Percentiles rank a stretch among this genome's conserved stretches.
These are phyloP conservation scores for Hyphodiscus sp. DNA, from an alignment of 2,329 filamentous ascomycete species.

Conservation along the genomic window DNA sequence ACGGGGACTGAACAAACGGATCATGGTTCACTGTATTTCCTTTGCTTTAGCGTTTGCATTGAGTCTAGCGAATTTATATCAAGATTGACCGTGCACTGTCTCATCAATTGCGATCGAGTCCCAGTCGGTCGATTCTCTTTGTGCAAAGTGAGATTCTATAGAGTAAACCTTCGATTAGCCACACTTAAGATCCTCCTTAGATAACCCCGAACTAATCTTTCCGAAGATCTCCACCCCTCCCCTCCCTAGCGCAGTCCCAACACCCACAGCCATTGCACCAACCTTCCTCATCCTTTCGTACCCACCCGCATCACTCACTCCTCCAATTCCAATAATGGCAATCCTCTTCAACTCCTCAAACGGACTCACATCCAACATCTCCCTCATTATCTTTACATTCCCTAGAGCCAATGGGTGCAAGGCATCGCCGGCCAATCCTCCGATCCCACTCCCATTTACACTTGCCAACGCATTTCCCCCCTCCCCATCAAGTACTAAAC, in stretches of 20 bases:
- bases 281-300: conserved; percentile 59
- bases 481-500: conserved; percentile 46
- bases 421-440: conserved; percentile 65
- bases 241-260: conserved; percentile 63
- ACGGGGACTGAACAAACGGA: conserved; percentile 17
- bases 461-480: conserved; percentile 39
- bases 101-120: background rate
- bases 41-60: conserved; percentile 28
- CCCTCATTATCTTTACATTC: conserved; percentile 64
- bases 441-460: conserved; percentile 50
- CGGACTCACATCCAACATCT: conserved; percentile 43
- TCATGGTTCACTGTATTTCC: conserved; percentile 24
- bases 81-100: conserved; percentile 5
- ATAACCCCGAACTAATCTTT: conserved; percentile 38
- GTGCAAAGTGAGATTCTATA: background rate
- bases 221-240: conserved; percentile 57
- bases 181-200: background rate
- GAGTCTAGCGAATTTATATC: conserved; percentile 23
- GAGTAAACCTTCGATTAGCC: background rate
- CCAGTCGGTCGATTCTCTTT: background rate
- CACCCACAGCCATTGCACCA: conserved; percentile 59
- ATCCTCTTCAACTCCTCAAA: conserved; percentile 44
- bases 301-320: conserved; percentile 58
- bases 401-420: conserved; percentile 69
- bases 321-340: conserved; percentile 64